Evolutionary conservation across 495 filamentous ascomycete species (phyloP), one percentile per base, ranked within the genome.

Genomic region (Penicillium paxilli): DNA sequence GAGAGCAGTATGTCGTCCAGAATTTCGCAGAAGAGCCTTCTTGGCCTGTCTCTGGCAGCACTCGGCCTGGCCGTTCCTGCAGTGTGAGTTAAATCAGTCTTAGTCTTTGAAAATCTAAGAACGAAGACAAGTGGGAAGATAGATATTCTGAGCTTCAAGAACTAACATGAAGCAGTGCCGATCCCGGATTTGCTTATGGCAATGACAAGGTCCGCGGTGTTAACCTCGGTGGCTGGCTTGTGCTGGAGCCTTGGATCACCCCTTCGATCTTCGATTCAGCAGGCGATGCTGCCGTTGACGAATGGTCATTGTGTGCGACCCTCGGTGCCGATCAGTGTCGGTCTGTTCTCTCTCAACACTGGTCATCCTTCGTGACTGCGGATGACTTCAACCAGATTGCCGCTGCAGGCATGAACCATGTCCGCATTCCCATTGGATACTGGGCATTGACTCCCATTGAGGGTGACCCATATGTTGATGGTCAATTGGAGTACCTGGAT

Each of bases 391-490:
- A 74, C 6, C 74, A 85, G 45, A 91, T 92, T 45, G 81, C 81
- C 12, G 64, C 66, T 5, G 72, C 79, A 3, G 89, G 89, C 12
- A 64, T 92, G 56, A 92, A 90, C 66, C 85, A 89, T 49, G 87
- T 92, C 32, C 78, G 89, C 48, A 91, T 93, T 48, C 89, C 89
- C 2, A 79, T 92, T 49, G 89, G 89, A 14, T 91, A 91, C 65
- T 93, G 89, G 89, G 85, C 86, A 28, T 67, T 88, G 16, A 72
- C 71, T 16, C 81, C 81, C 3, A 51, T 82, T 5, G 58, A 74
- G 16, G 84, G 78, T 25, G 87, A 90, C 41, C 87, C 87, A 9
- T 92, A 88, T 60, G 85, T 91, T 37, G 76, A 88, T 59, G 89
- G 89, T 30, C 87, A 89, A 58, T 79, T 90, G 41, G 64, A 77